Evolutionary conservation across 2,329 filamentous ascomycete species (phyloP), one percentile per base, ranked within the genome.

Genomic region (Calonectria ilicicola): DNA sequence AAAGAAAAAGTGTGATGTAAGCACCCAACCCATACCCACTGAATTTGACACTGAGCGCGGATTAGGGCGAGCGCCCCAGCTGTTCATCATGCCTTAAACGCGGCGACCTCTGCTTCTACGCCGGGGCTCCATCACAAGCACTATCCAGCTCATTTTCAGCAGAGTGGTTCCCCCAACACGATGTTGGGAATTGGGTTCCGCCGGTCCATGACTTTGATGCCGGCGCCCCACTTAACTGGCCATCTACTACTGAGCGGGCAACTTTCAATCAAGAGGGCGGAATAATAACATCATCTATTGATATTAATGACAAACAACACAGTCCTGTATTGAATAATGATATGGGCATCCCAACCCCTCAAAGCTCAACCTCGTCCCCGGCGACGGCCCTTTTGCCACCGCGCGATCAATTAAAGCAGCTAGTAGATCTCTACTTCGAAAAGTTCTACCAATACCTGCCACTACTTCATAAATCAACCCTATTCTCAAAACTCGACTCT

Each of bases 1-100:
- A 21, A 80, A 80, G 65, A 80, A 79, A 67, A 80, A 74, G 63
- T 80, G 79, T 62, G 72, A 77, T 69, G 79, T 79, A 64, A 71
- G 74, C n/a, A 14, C n/a, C 27, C 23, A 12, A 6, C 29, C 7
- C 12, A 26, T 49, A 8, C 5, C 19, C 47, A 6, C 17, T 15
- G 10, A 14, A 27, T 53, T n/a, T 35, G 21, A 60, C 21, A 35
- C 51, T 64, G 19, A 60, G 1, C 42, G 62, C 44, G 21, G 15
- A 21, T 29, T 46, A 79, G 76, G 76, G 74, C 3, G 69, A 65
- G 12, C 76, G 70, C 32, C 76, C 76, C 67, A 65, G 64, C 21
- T 77, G 73, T 65, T 47, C 68, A 17, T 69, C 77, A 15, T 79
- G 78, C 51, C 19, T 70, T 27, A 77, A 76, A 46, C 74, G 78